These are phyloP conservation scores for Leishmania tropica DNA, from an alignment of 208 protist species.

Conservation along the genomic window DNA sequence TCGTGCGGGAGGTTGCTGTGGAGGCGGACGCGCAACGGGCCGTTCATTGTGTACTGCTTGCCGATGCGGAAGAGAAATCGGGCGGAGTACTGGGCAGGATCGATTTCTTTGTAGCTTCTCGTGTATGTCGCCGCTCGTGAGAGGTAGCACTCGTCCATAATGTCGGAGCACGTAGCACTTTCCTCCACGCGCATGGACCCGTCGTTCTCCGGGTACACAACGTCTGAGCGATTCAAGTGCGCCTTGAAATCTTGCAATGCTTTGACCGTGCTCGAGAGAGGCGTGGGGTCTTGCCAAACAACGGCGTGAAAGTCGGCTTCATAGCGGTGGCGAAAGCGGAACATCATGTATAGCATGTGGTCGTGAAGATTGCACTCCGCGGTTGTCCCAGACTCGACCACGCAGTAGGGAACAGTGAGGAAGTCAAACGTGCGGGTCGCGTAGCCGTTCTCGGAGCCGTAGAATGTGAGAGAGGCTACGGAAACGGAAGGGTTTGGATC, in stretches of 20 bases:
- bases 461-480: constrained; percentile 15
- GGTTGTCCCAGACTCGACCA: neutral
- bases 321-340: constrained; percentile 31
- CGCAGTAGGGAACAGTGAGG: constrained; percentile 27
- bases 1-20: constrained; percentile 28
- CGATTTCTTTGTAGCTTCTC: constrained; percentile 30
- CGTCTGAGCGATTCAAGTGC: constrained; percentile 19
- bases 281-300: constrained; percentile 30
- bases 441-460: constrained; percentile 1
- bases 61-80: constrained; percentile 30
- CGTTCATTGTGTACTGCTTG: constrained; percentile 27
- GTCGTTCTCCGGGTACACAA: constrained; percentile 12
- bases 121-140: constrained; percentile 27
- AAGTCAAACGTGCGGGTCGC: constrained; percentile 10
- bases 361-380: constrained; percentile 10
- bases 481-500: constrained; percentile 12
- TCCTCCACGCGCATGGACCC: constrained; percentile 29
- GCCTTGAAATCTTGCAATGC: constrained; percentile 22
- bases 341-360: constrained; percentile 26
- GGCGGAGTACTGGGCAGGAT: constrained; percentile 20
- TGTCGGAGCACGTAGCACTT: constrained; percentile 25
- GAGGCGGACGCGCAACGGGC: constrained; percentile 19
- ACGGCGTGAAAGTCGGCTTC: constrained; percentile 23
- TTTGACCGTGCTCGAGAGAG: constrained; percentile 9
- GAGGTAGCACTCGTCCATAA: constrained; percentile 35